Evolutionary conservation across 352 stramenopile species (phyloP).

Genomic region (Thalassiosira livingstoniorum): DNA sequence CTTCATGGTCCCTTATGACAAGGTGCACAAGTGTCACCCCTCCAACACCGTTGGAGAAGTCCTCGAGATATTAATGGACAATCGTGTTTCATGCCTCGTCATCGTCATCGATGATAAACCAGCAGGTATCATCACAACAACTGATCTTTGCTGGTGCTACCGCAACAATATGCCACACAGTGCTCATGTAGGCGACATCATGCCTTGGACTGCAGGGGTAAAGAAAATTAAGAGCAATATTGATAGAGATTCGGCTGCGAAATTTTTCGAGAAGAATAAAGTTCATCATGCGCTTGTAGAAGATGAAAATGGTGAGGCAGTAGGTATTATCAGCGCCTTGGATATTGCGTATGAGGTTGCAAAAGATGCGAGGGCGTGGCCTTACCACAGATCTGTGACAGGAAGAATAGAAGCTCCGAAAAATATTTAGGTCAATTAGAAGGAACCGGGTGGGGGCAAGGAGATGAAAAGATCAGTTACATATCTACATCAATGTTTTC

Average conservation of each 20-base stretch:
- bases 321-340: conserved; percentile 64
- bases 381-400: conserved; percentile 51
- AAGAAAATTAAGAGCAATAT: conserved; percentile 40
- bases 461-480: too few relatives aligned
- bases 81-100: conserved; percentile 59
- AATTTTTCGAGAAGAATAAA: conserved; percentile 62
- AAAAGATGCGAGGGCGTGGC: conserved; percentile 67
- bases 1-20: conserved; percentile 64
- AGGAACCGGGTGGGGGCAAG: too few relatives aligned
- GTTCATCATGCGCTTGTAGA: conserved; percentile 71
- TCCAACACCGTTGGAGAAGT: conserved; percentile 52
- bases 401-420: conserved; percentile 19
- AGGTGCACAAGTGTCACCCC: conserved; percentile 56
- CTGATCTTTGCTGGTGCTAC: conserved; percentile 65
- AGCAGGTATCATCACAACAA: conserved; percentile 68
- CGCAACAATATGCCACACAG: conserved; percentile 47
- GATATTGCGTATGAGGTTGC: conserved; percentile 71
- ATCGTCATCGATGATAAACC: conserved; percentile 50
- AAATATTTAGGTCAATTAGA: neutral
- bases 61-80: conserved; percentile 55
- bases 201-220: conserved; percentile 56
- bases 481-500: too few relatives aligned
- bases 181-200: conserved; percentile 64
- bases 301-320: conserved; percentile 50
- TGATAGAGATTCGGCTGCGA: conserved; percentile 57